These are phyloP conservation scores for Onygena corvina DNA, from an alignment of 2,329 filamentous ascomycete genomes.

Conservation along the genomic window DNA sequence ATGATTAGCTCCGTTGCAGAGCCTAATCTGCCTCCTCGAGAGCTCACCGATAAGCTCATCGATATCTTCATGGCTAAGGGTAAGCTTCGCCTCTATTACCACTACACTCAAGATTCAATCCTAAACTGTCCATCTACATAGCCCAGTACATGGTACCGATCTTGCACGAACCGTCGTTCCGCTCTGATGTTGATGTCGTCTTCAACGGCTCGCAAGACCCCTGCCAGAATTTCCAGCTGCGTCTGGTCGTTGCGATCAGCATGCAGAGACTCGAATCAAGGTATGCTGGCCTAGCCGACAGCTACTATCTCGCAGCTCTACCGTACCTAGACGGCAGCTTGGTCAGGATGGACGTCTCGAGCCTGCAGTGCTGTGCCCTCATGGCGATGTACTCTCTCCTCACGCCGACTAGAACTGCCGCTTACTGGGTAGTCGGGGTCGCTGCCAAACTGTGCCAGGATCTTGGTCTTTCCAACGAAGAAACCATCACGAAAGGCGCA, in stretches of 20 bases:
- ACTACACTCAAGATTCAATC: background rate
- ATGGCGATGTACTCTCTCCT: conserved; percentile 85
- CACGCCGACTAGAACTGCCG: conserved; percentile 80
- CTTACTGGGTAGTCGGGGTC: conserved; percentile 85
- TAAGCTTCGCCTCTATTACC: conserved; percentile 28
- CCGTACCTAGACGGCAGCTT: conserved; percentile 71
- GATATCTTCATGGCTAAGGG: conserved; percentile 79
- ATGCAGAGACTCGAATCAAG: conserved; percentile 81
- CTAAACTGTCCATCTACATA: conserved; percentile 27
- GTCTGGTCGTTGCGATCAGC: conserved; percentile 88
- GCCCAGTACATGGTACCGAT: conserved; percentile 81
- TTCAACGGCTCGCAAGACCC: conserved; percentile 64
- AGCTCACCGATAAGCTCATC: conserved; percentile 64
- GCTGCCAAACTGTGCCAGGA: conserved; percentile 82
- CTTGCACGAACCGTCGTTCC: conserved; percentile 71
- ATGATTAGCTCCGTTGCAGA: conserved; percentile 79
- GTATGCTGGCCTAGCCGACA: conserved; percentile 88
- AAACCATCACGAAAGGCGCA: conserved; percentile 60
- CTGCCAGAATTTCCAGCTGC: conserved; percentile 75
- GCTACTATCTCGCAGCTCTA: conserved; percentile 85
- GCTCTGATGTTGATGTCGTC: conserved; percentile 64
- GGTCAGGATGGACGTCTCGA: conserved; percentile 76
- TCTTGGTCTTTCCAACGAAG: conserved; percentile 75
- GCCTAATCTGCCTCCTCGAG: conserved; percentile 57
- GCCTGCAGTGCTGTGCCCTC: conserved; percentile 76